phyloP scores from a whole-genome alignment of 2,329 filamentous ascomycete genomes.

The Fusarium nisikadoi region DNA sequence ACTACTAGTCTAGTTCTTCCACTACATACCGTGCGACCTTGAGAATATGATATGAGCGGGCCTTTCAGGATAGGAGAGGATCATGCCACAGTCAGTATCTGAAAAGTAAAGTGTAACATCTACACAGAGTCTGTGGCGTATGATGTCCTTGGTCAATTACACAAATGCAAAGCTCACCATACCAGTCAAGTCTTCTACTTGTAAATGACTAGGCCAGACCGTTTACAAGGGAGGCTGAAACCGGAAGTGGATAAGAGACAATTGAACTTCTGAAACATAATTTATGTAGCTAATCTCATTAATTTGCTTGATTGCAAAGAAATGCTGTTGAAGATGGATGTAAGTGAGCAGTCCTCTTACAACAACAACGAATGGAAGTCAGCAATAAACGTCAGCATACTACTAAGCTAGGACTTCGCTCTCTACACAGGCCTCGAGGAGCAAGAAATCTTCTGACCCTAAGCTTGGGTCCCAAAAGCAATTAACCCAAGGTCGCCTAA shows the following conservation, averaged over 20 bases:
- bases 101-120: too few species aligned
- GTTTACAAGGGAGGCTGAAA: not conserved
- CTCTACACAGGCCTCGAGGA: not conserved
- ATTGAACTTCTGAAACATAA: not conserved
- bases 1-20: not conserved
- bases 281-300: not conserved
- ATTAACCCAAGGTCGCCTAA: too few species aligned
- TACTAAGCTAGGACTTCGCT: not conserved
- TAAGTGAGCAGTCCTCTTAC: not conserved
- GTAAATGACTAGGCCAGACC: too few species aligned
- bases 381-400: not conserved
- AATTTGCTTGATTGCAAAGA: not conserved
- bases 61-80: not conserved
- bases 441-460: not conserved
- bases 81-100: not conserved
- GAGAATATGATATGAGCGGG: not conserved
- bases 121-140: not conserved
- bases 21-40: not conserved
- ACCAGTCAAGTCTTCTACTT: not conserved
- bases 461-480: not conserved
- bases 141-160: not conserved
- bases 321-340: not conserved
- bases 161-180: not conserved
- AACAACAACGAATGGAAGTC: not conserved
- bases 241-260: not conserved